phyloP scores from a whole-genome alignment of 768 basidiomycete species.

The Boletus insuetus region DNA sequence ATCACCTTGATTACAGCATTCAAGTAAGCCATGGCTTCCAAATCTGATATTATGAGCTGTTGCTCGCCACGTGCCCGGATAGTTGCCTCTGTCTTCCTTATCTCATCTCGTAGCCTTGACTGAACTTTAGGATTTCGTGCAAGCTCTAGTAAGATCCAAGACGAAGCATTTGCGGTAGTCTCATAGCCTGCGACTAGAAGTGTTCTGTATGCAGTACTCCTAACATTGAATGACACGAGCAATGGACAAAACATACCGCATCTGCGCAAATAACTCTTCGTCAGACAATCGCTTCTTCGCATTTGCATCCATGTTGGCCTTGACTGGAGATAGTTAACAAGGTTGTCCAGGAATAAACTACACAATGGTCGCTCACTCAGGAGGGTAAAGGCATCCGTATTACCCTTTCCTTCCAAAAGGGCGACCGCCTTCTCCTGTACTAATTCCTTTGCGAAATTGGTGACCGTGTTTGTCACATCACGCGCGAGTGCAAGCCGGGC shows the following conservation, averaged over 20 bases:
- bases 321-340: conserved; percentile 8
- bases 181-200: conserved; percentile 53
- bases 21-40: conserved; percentile 49
- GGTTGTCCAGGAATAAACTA: not conserved
- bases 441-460: not conserved
- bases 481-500: not conserved
- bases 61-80: not conserved
- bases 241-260: conserved; percentile 8
- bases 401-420: conserved; percentile 12
- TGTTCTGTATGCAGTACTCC: conserved; percentile 31
- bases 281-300: conserved; percentile 15
- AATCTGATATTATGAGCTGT: conserved; percentile 32
- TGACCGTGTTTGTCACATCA: not conserved
- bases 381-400: conserved; percentile 24
- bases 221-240: not conserved
- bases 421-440: conserved; percentile 5
- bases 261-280: conserved; percentile 14
- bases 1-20: conserved; percentile 34
- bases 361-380: conserved; percentile 33
- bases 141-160: conserved; percentile 63
- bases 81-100: not conserved
- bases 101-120: conserved; percentile 46
- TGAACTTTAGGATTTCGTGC: conserved; percentile 56
- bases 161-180: conserved; percentile 52
- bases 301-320: conserved; percentile 22